Percentiles rank a stretch among this genome's conserved stretches.
Evolutionary conservation across 805 yeast genomes (phyloP).

Genomic region (Kodamaea laetipori): DNA sequence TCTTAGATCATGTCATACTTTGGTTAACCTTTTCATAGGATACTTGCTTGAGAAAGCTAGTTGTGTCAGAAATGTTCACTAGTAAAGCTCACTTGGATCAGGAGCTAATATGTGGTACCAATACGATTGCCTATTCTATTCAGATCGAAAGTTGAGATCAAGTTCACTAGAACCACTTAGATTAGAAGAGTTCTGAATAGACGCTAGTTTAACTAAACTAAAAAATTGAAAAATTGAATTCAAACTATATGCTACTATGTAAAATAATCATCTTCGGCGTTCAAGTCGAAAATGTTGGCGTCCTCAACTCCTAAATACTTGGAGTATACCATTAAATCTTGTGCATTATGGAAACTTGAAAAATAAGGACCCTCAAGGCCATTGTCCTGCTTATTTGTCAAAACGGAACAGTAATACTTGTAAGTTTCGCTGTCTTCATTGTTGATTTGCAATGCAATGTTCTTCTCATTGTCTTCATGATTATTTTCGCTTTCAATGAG

Average conservation of each 20-base stretch:
- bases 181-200: no score
- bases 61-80: no score
- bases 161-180: no score
- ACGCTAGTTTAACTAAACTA: no score
- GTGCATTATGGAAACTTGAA: slow-evolving; percentile 12
- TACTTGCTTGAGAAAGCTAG: no score
- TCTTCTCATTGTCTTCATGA: not conserved
- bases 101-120: no score
- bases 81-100: no score
- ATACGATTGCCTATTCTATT: no score
- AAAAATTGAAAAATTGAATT: no score
- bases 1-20: no score
- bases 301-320: slow-evolving; percentile 29
- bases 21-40: no score
- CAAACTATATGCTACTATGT: slow-evolving; percentile 9
- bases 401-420: slow-evolving; percentile 15
- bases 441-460: not conserved
- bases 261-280: slow-evolving; percentile 34
- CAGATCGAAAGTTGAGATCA: no score
- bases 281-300: slow-evolving; percentile 21
- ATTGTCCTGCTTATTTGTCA: slow-evolving; percentile 8
- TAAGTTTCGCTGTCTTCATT: slow-evolving; percentile 19
- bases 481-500: not conserved
- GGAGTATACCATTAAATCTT: slow-evolving; percentile 26
- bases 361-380: not conserved